Evolutionary conservation across 176 grass and related monocot genomes (phyloP), one percentile per base, ranked within the genome.

Genomic region (Oryza nivara): DNA sequence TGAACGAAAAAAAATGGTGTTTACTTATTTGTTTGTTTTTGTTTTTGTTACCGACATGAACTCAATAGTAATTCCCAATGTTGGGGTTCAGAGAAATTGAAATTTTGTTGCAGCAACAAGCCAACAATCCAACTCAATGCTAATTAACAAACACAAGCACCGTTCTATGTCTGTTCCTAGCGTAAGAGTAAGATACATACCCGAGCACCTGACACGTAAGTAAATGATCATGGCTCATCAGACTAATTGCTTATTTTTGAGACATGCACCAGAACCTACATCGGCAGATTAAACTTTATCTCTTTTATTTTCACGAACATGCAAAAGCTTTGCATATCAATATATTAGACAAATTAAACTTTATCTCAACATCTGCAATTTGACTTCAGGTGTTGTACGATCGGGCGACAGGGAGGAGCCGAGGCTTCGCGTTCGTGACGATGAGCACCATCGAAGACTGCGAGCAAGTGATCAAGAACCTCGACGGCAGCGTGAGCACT

Each of bases 381-480:
- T 65, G 73, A 58, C 20, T 20, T 58, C 19, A 98, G 96, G 96
- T 98, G 65, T 78, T 98, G 5, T 98, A 98, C 32, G 93, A 98
- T 72, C 88, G 96, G 66, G 46, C 70, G 9, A 93, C 96, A 15
- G 96, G 96, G 56, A 90, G 96, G 61, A 98, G 96, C 80, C 84
- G 96, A 86, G 96, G 96, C 20, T 98, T 98, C 66, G 96, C 96
- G 34, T 98, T 95, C 86, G 96, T 98, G 56, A 95, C 96, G 38
- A 98, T 98, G 93, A 95, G 81, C 89, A 81, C 88, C 0, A 30
- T 91, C 11, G 88, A 92, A 41, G 96, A 98, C 74, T 98, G 96
- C 11, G 89, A 98, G 74, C 28, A 60, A 23, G 86, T 98, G 17
- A 92, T 98, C 79, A 80, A 92, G 74, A 93, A 95, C 81, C 91